Percentiles rank a stretch among this genome's conserved stretches.
phyloP scores from a whole-genome alignment of 2,329 filamentous ascomycete species.

The Aspergillus quadricinctus region DNA sequence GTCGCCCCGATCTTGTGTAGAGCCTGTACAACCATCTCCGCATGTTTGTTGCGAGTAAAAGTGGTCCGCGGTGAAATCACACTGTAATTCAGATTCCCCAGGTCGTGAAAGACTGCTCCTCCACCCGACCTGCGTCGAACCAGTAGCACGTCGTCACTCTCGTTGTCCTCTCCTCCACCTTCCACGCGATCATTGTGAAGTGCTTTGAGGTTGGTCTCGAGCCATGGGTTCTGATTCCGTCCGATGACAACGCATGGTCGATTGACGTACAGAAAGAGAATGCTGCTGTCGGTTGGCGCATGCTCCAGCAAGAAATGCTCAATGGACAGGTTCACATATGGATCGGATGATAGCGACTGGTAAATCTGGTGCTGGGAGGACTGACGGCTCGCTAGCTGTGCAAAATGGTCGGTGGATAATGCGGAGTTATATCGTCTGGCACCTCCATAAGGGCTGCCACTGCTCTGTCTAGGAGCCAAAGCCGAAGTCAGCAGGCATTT shows the following conservation, averaged over 20 bases:
- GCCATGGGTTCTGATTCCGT: slow-evolving; percentile 96
- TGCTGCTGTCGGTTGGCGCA: slow-evolving; percentile 64
- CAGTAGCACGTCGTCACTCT: slow-evolving; percentile 49
- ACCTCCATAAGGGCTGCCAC: background rate
- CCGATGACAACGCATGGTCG: slow-evolving; percentile 84
- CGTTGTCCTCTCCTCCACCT: slow-evolving; percentile 10
- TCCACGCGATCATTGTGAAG: slow-evolving; percentile 45
- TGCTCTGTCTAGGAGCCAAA: slow-evolving; percentile 9
- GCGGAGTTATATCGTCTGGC: slow-evolving; percentile 27
- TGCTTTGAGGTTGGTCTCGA: slow-evolving; percentile 72
- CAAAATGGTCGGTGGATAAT: slow-evolving; percentile 26
- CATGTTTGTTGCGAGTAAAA: slow-evolving; percentile 84
- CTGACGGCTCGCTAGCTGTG: slow-evolving; percentile 30
- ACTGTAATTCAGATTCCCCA: slow-evolving; percentile 90
- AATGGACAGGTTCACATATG: slow-evolving; percentile 87
- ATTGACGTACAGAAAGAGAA: slow-evolving; percentile 88
- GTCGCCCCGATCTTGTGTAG: slow-evolving; percentile 48
- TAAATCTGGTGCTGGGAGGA: slow-evolving; percentile 59
- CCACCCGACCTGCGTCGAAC: slow-evolving; percentile 84
- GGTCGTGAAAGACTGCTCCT: slow-evolving; percentile 90
- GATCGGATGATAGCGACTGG: slow-evolving; percentile 64
- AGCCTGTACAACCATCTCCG: slow-evolving; percentile 87
- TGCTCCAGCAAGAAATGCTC: slow-evolving; percentile 84
- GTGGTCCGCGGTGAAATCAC: slow-evolving; percentile 73
- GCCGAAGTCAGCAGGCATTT: slow-evolving; percentile 17